Conservation (phyloP, 139 green algal species). For the Volvox africanus region DNA sequence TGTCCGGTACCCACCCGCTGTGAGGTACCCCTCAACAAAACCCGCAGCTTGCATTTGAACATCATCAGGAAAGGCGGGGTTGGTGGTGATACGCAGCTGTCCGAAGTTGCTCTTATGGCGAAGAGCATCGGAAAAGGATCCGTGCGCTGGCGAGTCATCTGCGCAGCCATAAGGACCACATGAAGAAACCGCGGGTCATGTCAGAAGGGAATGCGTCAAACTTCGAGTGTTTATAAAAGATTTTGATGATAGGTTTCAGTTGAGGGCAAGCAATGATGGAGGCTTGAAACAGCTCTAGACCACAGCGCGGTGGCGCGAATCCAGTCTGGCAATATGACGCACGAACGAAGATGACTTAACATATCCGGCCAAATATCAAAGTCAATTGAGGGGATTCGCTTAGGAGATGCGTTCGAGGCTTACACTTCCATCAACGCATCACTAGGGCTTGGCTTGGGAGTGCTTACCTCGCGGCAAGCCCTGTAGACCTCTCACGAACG, state of each 20-base stretch:
- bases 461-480: background rate
- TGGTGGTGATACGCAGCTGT: conserved; percentile 64
- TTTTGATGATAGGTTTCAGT: too few relatives aligned
- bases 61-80: conserved; percentile 29
- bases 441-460: conserved; percentile 3
- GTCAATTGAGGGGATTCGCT: background rate
- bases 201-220: too few relatives aligned
- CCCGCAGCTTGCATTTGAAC: conserved; percentile 72
- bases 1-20: background rate
- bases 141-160: conserved; percentile 7
- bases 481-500: background rate
- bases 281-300: too few relatives aligned
- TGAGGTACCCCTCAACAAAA: conserved; percentile 61
- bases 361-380: background rate
- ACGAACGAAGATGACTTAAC: too few relatives aligned
- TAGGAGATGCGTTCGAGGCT: background rate
- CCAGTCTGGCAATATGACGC: too few relatives aligned
- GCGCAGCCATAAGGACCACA: background rate
- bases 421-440: background rate
- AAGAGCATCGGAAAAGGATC: conserved; percentile 31
- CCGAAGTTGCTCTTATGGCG: conserved; percentile 68
- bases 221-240: too few relatives aligned
- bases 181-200: too few relatives aligned
- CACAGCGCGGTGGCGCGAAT: too few relatives aligned
- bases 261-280: too few relatives aligned